These are phyloP conservation scores for Torulaspora delbrueckii DNA, from an alignment of 805 yeast genomes.

Conservation along the genomic window DNA sequence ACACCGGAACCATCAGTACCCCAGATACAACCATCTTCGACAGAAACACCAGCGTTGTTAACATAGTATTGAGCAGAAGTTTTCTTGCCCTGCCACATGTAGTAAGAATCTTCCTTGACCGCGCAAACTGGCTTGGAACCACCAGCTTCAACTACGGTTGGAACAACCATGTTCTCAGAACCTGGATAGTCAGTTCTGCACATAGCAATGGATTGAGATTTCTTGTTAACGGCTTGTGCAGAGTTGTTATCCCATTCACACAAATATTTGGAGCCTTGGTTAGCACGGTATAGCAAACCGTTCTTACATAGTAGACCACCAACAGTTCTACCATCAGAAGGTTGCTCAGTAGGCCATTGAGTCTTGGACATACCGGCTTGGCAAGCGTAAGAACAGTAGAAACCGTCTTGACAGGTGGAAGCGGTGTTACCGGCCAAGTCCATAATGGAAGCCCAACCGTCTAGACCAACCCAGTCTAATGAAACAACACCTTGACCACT, in stretches of 20 bases:
- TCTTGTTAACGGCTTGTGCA: conserved; percentile 50
- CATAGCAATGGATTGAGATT: conserved; percentile 51
- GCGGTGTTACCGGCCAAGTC: conserved; percentile 61
- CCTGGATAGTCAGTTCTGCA: conserved; percentile 83
- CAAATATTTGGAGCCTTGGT: conserved; percentile 45
- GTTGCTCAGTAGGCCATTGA: conserved; percentile 70
- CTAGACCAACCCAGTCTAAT: conserved; percentile 49
- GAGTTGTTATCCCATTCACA: conserved; percentile 61
- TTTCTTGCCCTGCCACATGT: conserved; percentile 54
- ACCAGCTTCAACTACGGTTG: conserved; percentile 54
- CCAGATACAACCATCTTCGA: conserved; percentile 69
- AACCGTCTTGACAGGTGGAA: conserved; percentile 57
- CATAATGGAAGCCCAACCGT: conserved; percentile 50
- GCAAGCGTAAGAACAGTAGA: conserved; percentile 73
- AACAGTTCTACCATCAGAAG: conserved; percentile 61
- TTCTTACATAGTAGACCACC: conserved; percentile 64
- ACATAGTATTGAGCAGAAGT: conserved; percentile 74
- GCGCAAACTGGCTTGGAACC: conserved; percentile 48
- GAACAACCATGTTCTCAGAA: conserved; percentile 73
- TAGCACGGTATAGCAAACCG: conserved; percentile 61
- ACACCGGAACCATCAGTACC: conserved; percentile 52
- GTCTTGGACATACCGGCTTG: conserved; percentile 78
- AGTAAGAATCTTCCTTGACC: conserved; percentile 57
- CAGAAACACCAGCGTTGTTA: conserved; percentile 69
- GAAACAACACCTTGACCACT: conserved; percentile 63